These are phyloP conservation scores for Rhytidhysteron rufulum DNA, from an alignment of 2,329 filamentous ascomycete species.

Conservation along the genomic window DNA sequence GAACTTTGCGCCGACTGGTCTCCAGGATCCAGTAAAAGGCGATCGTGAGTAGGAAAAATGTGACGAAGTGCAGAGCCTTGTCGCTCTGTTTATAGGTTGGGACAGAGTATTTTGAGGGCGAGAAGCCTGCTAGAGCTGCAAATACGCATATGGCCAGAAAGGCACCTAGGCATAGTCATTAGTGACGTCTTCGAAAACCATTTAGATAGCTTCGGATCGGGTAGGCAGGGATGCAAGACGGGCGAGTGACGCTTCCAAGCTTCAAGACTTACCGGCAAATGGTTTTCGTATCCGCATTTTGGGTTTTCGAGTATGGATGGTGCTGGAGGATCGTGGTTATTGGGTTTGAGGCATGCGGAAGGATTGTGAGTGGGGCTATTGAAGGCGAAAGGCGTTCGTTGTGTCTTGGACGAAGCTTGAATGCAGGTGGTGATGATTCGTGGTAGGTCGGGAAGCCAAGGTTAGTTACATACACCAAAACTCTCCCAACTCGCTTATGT, in stretches of 20 bases:
- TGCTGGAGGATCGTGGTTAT: background rate
- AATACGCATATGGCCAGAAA: conserved; percentile 62
- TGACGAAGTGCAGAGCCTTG: conserved; percentile 81
- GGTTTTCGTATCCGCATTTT: conserved; percentile 80
- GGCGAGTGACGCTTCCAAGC: conserved; percentile 5
- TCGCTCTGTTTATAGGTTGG: conserved; percentile 68
- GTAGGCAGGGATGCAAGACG: conserved; percentile 2
- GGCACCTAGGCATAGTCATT: conserved; percentile 28
- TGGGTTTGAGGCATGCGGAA: background rate
- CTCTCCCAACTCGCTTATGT: background rate
- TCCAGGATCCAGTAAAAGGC: conserved; percentile 97
- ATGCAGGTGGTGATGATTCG: too few relatives aligned
- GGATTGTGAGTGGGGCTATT: too few relatives aligned
- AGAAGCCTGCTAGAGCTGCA: conserved; percentile 69
- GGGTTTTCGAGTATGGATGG: background rate
- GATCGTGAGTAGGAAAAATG: conserved; percentile 85
- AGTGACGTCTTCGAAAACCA: conserved; percentile 5
- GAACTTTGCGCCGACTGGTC: conserved; percentile 75
- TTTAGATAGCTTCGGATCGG: conserved; percentile 4
- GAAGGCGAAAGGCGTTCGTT: too few relatives aligned
- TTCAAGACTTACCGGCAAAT: conserved; percentile 68
- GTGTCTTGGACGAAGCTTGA: too few relatives aligned
- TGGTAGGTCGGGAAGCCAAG: background rate
- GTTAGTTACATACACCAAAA: too few relatives aligned
- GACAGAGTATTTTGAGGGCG: conserved; percentile 43